phyloP scores from a whole-genome alignment of 2,329 filamentous ascomycete species.

The Aspergillus pseudoviridinutans region DNA sequence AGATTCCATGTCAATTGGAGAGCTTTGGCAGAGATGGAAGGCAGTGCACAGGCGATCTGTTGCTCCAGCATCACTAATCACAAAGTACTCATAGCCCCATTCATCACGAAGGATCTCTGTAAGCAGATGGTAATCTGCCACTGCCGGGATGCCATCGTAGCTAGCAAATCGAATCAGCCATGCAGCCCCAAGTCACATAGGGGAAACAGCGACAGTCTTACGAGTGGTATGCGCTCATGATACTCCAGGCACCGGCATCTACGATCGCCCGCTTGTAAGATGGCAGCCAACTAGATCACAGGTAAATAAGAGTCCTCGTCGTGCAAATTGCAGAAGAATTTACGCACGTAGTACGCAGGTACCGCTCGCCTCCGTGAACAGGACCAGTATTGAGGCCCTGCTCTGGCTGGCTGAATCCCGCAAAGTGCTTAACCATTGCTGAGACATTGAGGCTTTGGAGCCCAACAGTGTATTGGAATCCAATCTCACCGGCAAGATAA shows the following conservation, averaged over 20 bases:
- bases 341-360: conserved; percentile 53
- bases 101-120: conserved; percentile 66
- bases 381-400: conserved; percentile 67
- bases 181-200: too few species aligned
- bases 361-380: conserved; percentile 54
- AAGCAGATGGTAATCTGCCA: conserved; percentile 62
- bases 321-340: conserved; percentile 12
- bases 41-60: conserved; percentile 63
- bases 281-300: conserved; percentile 42
- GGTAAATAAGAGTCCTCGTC: too few species aligned
- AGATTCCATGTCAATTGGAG: conserved; percentile 61
- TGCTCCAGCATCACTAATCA: conserved; percentile 63
- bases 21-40: conserved; percentile 60
- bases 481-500: conserved; percentile 65
- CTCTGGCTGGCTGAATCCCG: conserved; percentile 64
- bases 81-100: conserved; percentile 69
- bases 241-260: conserved; percentile 61
- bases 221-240: conserved; percentile 73
- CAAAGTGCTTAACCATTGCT: conserved; percentile 73
- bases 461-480: conserved; percentile 57
- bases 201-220: conserved; percentile 9
- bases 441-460: conserved; percentile 63
- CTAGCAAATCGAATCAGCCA: conserved; percentile 10
- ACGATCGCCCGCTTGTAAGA: conserved; percentile 67
- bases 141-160: conserved; percentile 67